Percentiles rank a stretch among this genome's conserved stretches.
Conservation (phyloP, 2,329 filamentous ascomycete genomes). For the Aspergillus fumigatus region DNA sequence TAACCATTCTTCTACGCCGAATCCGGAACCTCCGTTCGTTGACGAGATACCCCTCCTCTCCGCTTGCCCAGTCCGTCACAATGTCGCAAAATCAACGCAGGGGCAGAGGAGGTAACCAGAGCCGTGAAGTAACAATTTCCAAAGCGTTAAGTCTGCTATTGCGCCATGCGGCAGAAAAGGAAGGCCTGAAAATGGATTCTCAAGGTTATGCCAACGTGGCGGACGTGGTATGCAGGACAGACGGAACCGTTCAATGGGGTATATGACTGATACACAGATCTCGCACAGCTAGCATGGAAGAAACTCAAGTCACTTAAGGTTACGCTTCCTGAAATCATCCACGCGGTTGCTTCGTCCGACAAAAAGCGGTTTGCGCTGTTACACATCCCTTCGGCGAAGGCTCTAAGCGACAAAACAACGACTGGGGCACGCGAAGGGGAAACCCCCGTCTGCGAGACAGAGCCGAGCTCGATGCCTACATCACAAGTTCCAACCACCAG, state of each 20-base stretch:
- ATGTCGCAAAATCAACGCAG: constrained; percentile 5
- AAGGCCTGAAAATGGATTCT: constrained; percentile 54
- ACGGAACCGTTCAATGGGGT: background rate
- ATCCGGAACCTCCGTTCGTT: background rate
- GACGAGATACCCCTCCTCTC: background rate
- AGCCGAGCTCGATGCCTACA: background rate
- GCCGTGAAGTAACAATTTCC: constrained; percentile 36
- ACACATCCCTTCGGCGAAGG: constrained; percentile 38
- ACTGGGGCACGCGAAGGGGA: constrained; percentile 5
- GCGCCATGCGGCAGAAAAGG: constrained; percentile 57
- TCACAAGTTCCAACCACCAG: constrained; percentile 18
- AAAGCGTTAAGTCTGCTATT: constrained; percentile 46
- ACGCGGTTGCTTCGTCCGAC: constrained; percentile 68
- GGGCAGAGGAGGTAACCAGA: constrained; percentile 8
- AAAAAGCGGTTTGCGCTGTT: constrained; percentile 89
- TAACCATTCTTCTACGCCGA: background rate
- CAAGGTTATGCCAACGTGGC: constrained; percentile 58
- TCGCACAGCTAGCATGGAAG: constrained; percentile 50
- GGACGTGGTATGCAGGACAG: constrained; percentile 48
- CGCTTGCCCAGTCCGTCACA: background rate
- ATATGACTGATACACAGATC: background rate
- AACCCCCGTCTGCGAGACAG: constrained; percentile 4
- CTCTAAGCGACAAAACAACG: constrained; percentile 5
- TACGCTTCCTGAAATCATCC: constrained; percentile 68
- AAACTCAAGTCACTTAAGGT: constrained; percentile 64